Conservation (phyloP, 163 green algal genomes). For the Coccomyxa subellipsoidea region DNA sequence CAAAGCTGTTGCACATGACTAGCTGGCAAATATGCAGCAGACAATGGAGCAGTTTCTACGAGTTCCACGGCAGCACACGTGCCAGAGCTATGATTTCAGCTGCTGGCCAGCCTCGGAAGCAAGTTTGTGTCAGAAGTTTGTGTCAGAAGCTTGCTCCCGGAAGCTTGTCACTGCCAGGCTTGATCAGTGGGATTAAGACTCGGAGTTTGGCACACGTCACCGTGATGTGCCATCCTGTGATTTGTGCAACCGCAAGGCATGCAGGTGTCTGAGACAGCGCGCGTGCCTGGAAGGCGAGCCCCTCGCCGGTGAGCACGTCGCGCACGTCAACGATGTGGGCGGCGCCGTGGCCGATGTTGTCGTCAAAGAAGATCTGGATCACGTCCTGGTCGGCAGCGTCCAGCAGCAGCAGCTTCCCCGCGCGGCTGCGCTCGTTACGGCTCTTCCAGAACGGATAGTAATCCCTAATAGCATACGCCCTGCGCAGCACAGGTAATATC, state of each 20-base stretch:
- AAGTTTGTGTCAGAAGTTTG: neutral
- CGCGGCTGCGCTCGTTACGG: slow-evolving; percentile 26
- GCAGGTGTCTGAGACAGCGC: neutral
- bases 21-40: too few species aligned
- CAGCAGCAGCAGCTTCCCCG: slow-evolving; percentile 38
- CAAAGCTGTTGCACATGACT: neutral
- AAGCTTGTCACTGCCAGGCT: too few species aligned
- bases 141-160: too few species aligned
- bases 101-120: neutral
- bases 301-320: slow-evolving; percentile 21
- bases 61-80: too few species aligned
- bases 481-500: slow-evolving; percentile 7
- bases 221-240: too few species aligned
- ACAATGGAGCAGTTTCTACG: too few species aligned
- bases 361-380: slow-evolving; percentile 45
- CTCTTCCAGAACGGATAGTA: slow-evolving; percentile 45
- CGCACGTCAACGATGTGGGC: slow-evolving; percentile 42
- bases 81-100: too few species aligned
- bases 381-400: slow-evolving; percentile 18
- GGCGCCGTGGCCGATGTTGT: slow-evolving; percentile 38
- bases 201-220: too few species aligned
- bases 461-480: slow-evolving; percentile 29
- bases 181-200: too few species aligned
- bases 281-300: slow-evolving; percentile 25
- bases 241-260: too few species aligned